A percentile compares a stretch with the other conserved stretches of the same genome.
phyloP scores from a whole-genome alignment of 2,329 filamentous ascomycete species.

The Zasmidium cellare region DNA sequence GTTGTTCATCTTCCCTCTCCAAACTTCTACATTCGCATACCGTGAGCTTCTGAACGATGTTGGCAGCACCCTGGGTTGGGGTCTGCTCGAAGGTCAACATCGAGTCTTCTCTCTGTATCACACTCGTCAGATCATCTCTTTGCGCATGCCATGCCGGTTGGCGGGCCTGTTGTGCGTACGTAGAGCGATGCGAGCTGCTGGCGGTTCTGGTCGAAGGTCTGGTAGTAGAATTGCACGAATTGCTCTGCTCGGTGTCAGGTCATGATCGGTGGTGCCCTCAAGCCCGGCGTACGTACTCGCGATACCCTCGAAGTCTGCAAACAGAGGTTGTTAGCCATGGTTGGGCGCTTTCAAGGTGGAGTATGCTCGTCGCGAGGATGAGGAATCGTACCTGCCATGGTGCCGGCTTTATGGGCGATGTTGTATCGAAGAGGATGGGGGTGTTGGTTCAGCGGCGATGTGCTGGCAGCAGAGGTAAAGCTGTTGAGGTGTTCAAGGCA shows the following conservation, averaged over 20 bases:
- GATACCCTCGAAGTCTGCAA: constrained; percentile 34
- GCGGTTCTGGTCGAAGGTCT: constrained; percentile 77
- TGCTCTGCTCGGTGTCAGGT: constrained; percentile 60
- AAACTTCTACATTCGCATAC: constrained; percentile 53
- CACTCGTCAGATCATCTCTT: constrained; percentile 14
- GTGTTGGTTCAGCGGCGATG: background rate
- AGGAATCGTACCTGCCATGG: constrained; percentile 25
- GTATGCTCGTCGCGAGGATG: background rate
- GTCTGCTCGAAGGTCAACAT: constrained; percentile 90
- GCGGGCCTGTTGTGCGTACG: constrained; percentile 52
- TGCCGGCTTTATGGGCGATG: constrained; percentile 1
- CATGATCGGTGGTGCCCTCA: background rate
- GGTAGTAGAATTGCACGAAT: constrained; percentile 90
- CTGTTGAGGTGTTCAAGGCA: background rate
- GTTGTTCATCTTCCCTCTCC: background rate
- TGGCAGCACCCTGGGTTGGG: constrained; percentile 61
- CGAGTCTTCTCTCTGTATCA: constrained; percentile 70
- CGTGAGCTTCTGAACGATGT: constrained; percentile 77
- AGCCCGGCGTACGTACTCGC: constrained; percentile 28
- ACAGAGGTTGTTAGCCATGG: background rate
- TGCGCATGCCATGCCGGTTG: background rate
- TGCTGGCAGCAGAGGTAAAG: background rate
- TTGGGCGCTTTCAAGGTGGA: too few relatives aligned
- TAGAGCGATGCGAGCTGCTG: constrained; percentile 69
- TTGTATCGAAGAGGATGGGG: background rate